Base-by-base conservation (phyloP, 768 basidiomycete species). In the Boletus subcaerulescens region DNA sequence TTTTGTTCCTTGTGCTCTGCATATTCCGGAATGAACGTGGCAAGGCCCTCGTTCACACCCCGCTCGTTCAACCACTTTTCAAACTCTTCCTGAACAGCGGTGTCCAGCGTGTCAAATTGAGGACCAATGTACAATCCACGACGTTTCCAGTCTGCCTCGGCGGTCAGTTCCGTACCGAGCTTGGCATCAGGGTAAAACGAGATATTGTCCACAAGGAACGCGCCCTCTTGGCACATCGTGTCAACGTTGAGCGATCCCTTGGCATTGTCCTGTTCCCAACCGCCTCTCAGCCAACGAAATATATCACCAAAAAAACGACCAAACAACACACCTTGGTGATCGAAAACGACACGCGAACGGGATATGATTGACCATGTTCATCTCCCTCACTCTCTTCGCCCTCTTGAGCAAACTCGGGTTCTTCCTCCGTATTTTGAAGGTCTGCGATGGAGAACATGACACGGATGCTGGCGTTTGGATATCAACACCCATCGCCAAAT, bases 361-460 rank as follows among this genome's bases (percentile, higher is more conserved):
- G 87, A 72, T 85, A 87, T 36, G 80, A 74, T 20, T 73, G 65
- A 12, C 68, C 62, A 15, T 68, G 57, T 3, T 57, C 62, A 6
- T 71, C 71, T 3, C 65, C 68, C 5, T 63, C 65, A 10, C 69
- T 59, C 17, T 66, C 68, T 36, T 76, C 74, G 26, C 76, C 76
- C 13, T 76, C 70, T 35, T 74, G 70, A 4, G 74, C 74, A 45
- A 71, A 73, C 39, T 64, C 69, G 35, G 73, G 63, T 44, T 75
- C 74, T n/a, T 75, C 73, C 20, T 75, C 75, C 51, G 65, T 63
- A 9, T 68, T 70, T 62, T 91, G 84, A 49, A 96, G 78, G 71
- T 98, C 95, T 39, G 90, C 87, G 61, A 96, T 91, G 56, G 93
- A 93, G 81, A 98, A 97, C 71, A 93, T 86, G 66, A 95, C 70